Percentiles rank a stretch among this genome's conserved stretches.
phyloP scores from a whole-genome alignment of 1,139 yeast genomes.

The Zygoascus sp. region DNA sequence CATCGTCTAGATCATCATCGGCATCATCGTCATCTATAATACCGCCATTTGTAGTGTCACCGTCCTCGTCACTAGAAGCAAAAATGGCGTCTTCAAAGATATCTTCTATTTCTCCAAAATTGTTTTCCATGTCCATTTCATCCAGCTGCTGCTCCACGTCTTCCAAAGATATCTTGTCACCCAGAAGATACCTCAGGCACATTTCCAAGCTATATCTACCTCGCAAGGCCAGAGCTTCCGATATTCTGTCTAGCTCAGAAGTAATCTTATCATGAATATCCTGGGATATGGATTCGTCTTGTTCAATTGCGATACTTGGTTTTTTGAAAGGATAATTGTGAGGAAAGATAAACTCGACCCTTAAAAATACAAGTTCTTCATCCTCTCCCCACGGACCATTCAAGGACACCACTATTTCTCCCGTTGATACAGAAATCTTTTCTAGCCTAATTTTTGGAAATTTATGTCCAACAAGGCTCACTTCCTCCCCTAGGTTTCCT shows the following conservation, averaged over 20 bases:
- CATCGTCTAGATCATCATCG: conserved; percentile 17
- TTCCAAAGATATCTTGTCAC: conserved; percentile 57
- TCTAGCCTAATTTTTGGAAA: conserved; percentile 86
- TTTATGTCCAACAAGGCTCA: conserved; percentile 81
- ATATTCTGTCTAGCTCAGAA: conserved; percentile 49
- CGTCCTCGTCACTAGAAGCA: conserved; percentile 17
- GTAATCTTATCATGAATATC: conserved; percentile 49
- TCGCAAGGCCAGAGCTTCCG: conserved; percentile 52
- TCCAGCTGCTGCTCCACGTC: conserved; percentile 37
- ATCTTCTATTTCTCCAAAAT: conserved; percentile 11
- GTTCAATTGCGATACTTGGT: conserved; percentile 68
- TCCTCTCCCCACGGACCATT: conserved; percentile 67
- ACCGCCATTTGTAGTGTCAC: conserved; percentile 12
- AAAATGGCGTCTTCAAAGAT: conserved; percentile 10
- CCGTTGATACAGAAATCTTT: conserved; percentile 80
- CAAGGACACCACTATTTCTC: conserved; percentile 67
- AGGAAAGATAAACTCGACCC: conserved; percentile 69
- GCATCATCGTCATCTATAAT: conserved; percentile 19
- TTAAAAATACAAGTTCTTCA: conserved; percentile 60
- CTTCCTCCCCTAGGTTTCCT: conserved; percentile 83
- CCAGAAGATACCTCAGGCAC: conserved; percentile 70
- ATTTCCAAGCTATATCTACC: conserved; percentile 74
- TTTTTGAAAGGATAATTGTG: conserved; percentile 60
- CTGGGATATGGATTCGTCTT: conserved; percentile 59
- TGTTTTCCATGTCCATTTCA: conserved; percentile 13